Evolutionary conservation across 352 stramenopile genomes (phyloP), one percentile per base, ranked within the genome.

Genomic region (Globisporangium cederbergense): DNA sequence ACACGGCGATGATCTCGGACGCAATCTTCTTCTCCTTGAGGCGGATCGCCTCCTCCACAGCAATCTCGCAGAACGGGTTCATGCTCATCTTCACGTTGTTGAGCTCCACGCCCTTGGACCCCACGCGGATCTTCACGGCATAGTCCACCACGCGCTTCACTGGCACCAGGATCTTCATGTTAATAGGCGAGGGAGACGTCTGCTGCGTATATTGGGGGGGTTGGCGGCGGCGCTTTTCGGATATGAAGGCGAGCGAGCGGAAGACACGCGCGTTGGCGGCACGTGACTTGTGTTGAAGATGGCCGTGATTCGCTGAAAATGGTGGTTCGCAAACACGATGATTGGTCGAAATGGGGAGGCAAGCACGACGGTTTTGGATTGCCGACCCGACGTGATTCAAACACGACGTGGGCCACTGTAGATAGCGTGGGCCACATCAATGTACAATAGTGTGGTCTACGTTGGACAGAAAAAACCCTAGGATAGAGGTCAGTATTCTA

Each of bases 71-170:
- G 82, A 99, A 99, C 25, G 98, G 98, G 83, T 99, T 99, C 93
- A 99, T 98, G 64, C 88, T 98, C 97, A 99, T 99, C 84, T 99
- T 99, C 45, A 99, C 96, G 76, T 99, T 99, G 71, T 95, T 95
- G 20, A 99, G 86, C 66, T 99, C 96, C 30, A 99, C 96, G 56
- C 91, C 92, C 70, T 87, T 85, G 42, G 96, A 84, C 62, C 92
- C 81, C 56, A 99, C 95, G 65, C 97, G 93, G 64, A 99, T 97
- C 79, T 99, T 99, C 20, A 99, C 97, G 50, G 97, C 97, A 68
- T 99, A 99, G 77, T 99, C 97, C 38, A 96, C 83, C 36, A 99
- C 96, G 66, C 97, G 90, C 84, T 99, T 99, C 58, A 99, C 92
- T 25, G 95, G 95, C 30, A 99, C 97, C 47, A 99, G 83, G 60